Conservation (phyloP, 306 rosid species). For the Spatholobus suberectus region DNA sequence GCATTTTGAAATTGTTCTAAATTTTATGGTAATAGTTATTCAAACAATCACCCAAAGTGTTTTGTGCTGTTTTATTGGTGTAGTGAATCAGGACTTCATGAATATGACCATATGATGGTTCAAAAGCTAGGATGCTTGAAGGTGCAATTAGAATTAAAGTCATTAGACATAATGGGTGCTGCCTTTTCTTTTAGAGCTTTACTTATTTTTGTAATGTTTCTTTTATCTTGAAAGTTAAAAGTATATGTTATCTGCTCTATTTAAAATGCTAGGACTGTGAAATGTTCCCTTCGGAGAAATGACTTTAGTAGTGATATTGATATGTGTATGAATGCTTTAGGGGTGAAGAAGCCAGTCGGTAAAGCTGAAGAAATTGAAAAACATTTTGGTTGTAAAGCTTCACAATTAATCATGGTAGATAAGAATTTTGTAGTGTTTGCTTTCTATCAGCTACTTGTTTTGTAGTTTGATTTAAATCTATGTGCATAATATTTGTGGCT, state of each 20-base stretch:
- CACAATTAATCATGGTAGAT: constrained; percentile 82
- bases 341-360: constrained; percentile 93
- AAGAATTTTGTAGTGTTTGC: constrained; percentile 30
- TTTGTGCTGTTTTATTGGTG: constrained; percentile 37
- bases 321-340: constrained; percentile 49
- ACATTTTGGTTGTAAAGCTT: constrained; percentile 82
- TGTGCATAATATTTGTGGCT: constrained; percentile 43
- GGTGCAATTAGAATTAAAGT: constrained; percentile 80
- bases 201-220: constrained; percentile 16
- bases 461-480: constrained; percentile 28
- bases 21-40: constrained; percentile 23
- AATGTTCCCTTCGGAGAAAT: constrained; percentile 29
- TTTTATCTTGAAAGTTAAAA: constrained; percentile 26
- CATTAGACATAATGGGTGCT: constrained; percentile 87
- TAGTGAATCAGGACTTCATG: constrained; percentile 74
- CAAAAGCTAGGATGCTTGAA: constrained; percentile 85
- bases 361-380: constrained; percentile 94
- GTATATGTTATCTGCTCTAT: neutral
- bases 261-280: constrained; percentile 7
- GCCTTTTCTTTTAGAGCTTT: constrained; percentile 31
- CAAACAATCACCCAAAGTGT: neutral
- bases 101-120: constrained; percentile 91
- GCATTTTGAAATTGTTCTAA: constrained; percentile 35
- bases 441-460: constrained; percentile 16
- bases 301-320: constrained; percentile 33